These are phyloP conservation scores for Citeromyces matritensis DNA, from an alignment of 805 yeast genomes.

Conservation along the genomic window DNA sequence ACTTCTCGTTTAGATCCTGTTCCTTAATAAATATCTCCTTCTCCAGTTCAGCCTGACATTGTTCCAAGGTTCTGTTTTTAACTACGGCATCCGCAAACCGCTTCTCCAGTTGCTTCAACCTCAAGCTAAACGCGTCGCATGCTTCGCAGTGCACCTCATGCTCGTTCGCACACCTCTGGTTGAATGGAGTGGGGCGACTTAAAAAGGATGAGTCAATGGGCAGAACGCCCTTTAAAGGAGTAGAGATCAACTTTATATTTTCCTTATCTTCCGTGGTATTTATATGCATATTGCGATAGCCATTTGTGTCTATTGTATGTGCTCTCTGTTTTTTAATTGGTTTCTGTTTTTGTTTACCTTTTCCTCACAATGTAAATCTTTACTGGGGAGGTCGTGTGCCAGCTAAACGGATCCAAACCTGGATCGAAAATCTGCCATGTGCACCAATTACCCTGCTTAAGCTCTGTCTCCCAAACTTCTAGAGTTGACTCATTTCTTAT, in stretches of 20 bases:
- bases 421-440: constrained; percentile 9
- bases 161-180: no score
- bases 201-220: no score
- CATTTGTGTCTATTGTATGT: constrained; percentile 2
- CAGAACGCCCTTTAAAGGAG: background rate
- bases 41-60: background rate
- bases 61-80: background rate
- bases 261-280: background rate
- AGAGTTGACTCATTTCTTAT: constrained; percentile 46
- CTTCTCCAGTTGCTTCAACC: no score
- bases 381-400: constrained; percentile 8
- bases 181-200: no score
- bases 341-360: background rate
- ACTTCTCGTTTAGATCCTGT: no score
- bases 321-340: constrained; percentile 10
- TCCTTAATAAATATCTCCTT: no score
- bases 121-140: no score
- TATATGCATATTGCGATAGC: constrained; percentile 1
- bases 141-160: no score
- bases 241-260: background rate
- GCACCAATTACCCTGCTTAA: constrained; percentile 7
- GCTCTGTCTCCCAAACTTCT: constrained; percentile 20
- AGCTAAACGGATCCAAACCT: constrained; percentile 7
- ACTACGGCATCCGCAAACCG: background rate
- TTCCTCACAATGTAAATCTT: constrained; percentile 5